Evolutionary conservation across 805 yeast genomes (phyloP), one percentile per base, ranked within the genome.

Genomic region (Candida verbasci): DNA sequence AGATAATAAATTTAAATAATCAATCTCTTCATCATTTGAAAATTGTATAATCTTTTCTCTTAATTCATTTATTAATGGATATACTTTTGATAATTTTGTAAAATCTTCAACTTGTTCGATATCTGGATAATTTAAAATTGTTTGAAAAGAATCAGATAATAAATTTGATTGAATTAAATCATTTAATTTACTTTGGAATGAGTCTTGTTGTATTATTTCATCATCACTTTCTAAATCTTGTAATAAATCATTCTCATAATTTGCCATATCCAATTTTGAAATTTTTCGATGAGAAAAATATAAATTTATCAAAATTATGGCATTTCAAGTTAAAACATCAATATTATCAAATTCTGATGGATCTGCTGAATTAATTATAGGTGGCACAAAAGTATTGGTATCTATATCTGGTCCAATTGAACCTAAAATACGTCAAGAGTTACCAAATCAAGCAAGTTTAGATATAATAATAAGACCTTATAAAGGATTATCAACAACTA

Each of bases 361-460:
- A 1, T 85, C 95, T 1, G 80, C 91, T 1, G 72, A 72, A 17
- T 65, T 80, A 39, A 53, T 60, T 11, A 54, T 62, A n/a, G 76
- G 73, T 2, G 34, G 34, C 3, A 76, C 83, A 1, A 74, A 74
- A 39, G 79, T 84, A 3, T 60, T 89, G 2, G 77, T 82, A 29
- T 79, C 96, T 0, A 89, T 91, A 1, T 74, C 89, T 1, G 98
- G 98, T 0, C 98, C 98, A 0, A 73, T 91, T 21, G 97, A 91
- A 50, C 80, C 86, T 9, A 82, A 81, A 54, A 60, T 77, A 10
- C 74, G 91, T 47, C 95, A 88, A 53, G 97, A 91, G 55, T 58
- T 80, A 23, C 96, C 97, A 9, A 80, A 84, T 11, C 66, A 71
- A 30, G 82, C 91, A 11, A 79, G 86, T 12, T 56, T 93, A 12